Percentiles rank a stretch among this genome's conserved stretches.
phyloP scores from a whole-genome alignment of 495 filamentous ascomycete genomes.

The Saxophila tyrrhenica region DNA sequence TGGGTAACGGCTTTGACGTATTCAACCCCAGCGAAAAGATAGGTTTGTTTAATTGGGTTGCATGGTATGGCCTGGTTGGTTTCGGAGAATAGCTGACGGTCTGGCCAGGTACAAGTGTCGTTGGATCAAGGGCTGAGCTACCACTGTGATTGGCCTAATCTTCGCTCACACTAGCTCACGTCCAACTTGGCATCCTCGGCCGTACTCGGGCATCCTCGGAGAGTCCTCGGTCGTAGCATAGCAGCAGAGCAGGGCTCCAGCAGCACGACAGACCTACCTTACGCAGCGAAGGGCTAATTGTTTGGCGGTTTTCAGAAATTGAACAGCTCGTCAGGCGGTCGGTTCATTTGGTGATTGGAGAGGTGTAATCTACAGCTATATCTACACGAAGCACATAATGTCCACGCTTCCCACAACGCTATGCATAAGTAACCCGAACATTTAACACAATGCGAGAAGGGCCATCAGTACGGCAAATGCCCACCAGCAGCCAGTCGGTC shows the following conservation, averaged over 20 bases:
- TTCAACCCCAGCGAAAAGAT: conserved; percentile 24
- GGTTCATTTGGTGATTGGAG: neutral
- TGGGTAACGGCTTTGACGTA: too few species aligned
- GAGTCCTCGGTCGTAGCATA: neutral
- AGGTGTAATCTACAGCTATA: neutral
- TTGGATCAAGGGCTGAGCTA: too few species aligned
- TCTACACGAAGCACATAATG: neutral
- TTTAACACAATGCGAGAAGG: neutral
- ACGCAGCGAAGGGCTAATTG: too few species aligned
- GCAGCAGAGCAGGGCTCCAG: neutral
- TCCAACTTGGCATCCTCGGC: too few species aligned
- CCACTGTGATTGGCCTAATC: too few species aligned
- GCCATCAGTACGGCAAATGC: neutral
- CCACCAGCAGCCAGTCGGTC: neutral
- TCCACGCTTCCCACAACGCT: neutral
- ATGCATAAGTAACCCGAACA: neutral
- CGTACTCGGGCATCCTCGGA: neutral
- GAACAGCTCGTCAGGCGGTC: too few species aligned
- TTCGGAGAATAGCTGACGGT: too few species aligned
- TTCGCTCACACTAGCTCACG: too few species aligned
- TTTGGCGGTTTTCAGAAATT: too few species aligned
- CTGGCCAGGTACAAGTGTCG: too few species aligned
- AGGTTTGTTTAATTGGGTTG: too few species aligned
- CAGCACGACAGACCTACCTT: neutral
- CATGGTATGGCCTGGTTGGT: too few species aligned